Evolutionary conservation across 345 rosid species (phyloP).

Genomic region (Eucalyptus grandis): DNA sequence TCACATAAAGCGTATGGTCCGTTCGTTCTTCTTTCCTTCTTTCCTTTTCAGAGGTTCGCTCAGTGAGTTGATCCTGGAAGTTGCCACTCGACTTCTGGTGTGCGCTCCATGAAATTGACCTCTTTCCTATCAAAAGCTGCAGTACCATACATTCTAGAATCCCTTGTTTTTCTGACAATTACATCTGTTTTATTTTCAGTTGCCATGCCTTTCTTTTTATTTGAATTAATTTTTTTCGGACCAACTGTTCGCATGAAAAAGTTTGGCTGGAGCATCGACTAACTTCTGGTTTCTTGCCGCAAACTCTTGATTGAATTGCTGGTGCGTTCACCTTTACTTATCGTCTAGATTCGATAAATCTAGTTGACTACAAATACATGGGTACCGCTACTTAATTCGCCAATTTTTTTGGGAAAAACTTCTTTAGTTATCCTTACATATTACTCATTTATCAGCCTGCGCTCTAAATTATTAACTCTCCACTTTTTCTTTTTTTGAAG

Average conservation of each 20-base stretch:
- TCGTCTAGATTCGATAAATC: not conserved
- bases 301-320: not conserved
- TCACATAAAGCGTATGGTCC: conserved; percentile 1
- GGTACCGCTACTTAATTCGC: not conserved
- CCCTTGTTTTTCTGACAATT: not conserved
- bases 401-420: not conserved
- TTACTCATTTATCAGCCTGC: not conserved
- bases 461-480: too few species aligned
- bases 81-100: not conserved
- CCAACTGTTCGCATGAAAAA: not conserved
- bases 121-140: not conserved
- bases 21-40: not conserved
- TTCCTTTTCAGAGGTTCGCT: not conserved
- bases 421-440: not conserved
- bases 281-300: not conserved
- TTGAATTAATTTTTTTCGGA: not conserved
- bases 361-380: not conserved
- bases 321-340: not conserved
- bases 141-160: not conserved
- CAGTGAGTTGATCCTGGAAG: not conserved
- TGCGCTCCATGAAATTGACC: not conserved
- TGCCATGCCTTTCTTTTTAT: not conserved
- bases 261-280: not conserved
- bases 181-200: not conserved
- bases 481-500: not conserved